phyloP scores from a whole-genome alignment of 164 flowering plant species.

The Tinospora cordifolia region DNA sequence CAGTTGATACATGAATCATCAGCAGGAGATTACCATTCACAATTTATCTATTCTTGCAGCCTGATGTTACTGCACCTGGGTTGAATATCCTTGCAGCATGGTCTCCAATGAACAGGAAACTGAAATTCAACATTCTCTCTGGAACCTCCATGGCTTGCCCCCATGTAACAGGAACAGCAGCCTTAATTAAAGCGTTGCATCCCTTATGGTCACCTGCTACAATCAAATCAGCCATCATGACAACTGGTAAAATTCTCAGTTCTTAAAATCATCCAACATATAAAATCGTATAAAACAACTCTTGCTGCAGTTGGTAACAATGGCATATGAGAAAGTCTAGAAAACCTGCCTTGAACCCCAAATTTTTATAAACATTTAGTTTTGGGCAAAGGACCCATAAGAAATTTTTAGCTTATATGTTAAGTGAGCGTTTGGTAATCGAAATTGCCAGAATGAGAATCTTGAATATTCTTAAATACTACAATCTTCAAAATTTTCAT shows the following conservation, averaged over 20 bases:
- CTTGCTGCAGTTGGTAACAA: neutral
- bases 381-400: no score
- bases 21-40: neutral
- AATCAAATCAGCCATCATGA: slow-evolving; percentile 81
- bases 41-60: slow-evolving; percentile 34
- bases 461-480: no score
- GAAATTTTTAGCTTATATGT: no score
- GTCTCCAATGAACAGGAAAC: slow-evolving; percentile 52
- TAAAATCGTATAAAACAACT: neutral
- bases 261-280: neutral
- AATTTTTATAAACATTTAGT: no score
- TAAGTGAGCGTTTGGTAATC: no score
- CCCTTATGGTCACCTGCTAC: slow-evolving; percentile 78
- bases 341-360: no score
- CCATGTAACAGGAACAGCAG: slow-evolving; percentile 64
- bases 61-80: slow-evolving; percentile 76
- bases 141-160: slow-evolving; percentile 95
- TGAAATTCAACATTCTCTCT: slow-evolving; percentile 61
- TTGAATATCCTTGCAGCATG: slow-evolving; percentile 80
- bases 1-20: neutral
- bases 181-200: slow-evolving; percentile 59
- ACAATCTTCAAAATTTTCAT: no score
- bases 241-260: slow-evolving; percentile 47
- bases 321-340: no score
- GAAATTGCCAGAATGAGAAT: no score